Percentiles rank a stretch among this genome's conserved stretches.
These are phyloP conservation scores for Aspergillus conjunctus DNA, from an alignment of 495 filamentous ascomycete species.

Conservation along the genomic window DNA sequence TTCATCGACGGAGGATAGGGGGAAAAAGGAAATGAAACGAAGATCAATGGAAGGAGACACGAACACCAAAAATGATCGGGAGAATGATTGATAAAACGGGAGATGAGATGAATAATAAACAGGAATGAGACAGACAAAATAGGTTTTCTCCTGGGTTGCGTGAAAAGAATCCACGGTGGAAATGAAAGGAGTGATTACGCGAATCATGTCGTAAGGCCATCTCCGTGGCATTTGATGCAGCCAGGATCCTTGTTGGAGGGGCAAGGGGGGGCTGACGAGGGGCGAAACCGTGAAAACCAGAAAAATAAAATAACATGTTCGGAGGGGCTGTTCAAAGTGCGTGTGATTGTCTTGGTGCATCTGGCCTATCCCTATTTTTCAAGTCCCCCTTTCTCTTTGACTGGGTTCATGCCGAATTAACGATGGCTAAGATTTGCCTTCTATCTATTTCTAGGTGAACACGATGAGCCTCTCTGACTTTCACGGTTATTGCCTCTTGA, in stretches of 20 bases:
- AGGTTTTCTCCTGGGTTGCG: conserved; percentile 6
- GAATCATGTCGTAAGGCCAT: conserved; percentile 22
- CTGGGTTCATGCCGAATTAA: no score
- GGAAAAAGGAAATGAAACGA: conserved; percentile 18
- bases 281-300: conserved; percentile 17
- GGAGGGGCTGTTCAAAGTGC: conserved; percentile 20
- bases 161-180: conserved; percentile 26
- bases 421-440: no score
- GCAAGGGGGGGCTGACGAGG: conserved; percentile 31
- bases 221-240: conserved; percentile 29
- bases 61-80: conserved; percentile 7
- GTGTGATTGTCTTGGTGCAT: conserved; percentile 19
- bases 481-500: background rate
- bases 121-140: conserved; percentile 17
- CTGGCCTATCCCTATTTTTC: conserved; percentile 10
- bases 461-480: conserved; percentile 1
- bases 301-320: conserved; percentile 11
- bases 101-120: conserved; percentile 18
- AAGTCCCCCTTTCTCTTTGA: background rate
- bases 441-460: no score
- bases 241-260: conserved; percentile 30
- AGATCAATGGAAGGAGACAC: conserved; percentile 11
- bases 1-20: conserved; percentile 1
- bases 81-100: conserved; percentile 15
- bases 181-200: conserved; percentile 29